phyloP scores from a whole-genome alignment of 805 yeast species.

The Kuraishia floccosa region DNA sequence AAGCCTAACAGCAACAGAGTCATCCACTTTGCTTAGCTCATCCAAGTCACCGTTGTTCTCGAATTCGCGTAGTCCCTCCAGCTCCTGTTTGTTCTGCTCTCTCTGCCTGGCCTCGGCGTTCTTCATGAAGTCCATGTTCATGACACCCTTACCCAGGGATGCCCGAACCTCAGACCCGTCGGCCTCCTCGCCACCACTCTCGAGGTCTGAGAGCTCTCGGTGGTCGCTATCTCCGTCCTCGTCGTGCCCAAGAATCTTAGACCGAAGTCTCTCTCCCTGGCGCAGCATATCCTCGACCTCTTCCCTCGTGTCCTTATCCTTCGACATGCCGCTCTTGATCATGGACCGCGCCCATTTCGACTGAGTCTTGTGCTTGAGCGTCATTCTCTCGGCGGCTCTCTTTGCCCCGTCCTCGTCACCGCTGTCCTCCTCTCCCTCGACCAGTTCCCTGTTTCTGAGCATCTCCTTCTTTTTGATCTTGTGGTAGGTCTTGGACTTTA shows the following conservation, averaged over 20 bases:
- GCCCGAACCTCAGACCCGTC: constrained; percentile 23
- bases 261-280: constrained; percentile 68
- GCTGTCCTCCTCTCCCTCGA: constrained; percentile 45
- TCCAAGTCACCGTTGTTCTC: constrained; percentile 34
- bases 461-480: constrained; percentile 80
- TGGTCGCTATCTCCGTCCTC: constrained; percentile 28
- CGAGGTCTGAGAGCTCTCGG: constrained; percentile 38
- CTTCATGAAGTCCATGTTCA: constrained; percentile 93
- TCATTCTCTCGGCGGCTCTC: constrained; percentile 89
- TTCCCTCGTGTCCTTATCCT: constrained; percentile 72
- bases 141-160: constrained; percentile 73
- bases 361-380: constrained; percentile 78
- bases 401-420: constrained; percentile 59
- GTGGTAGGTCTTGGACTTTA: constrained; percentile 84
- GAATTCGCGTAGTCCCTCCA: constrained; percentile 37
- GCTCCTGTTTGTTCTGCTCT: constrained; percentile 42
- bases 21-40: constrained; percentile 14
- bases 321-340: constrained; percentile 83
- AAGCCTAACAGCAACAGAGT: constrained; percentile 34
- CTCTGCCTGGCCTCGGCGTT: constrained; percentile 70
- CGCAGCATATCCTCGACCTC: constrained; percentile 93
- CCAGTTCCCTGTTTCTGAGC: constrained; percentile 53
- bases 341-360: constrained; percentile 86
- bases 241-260: constrained; percentile 58
- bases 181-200: constrained; percentile 28